A percentile compares a stretch with the other conserved stretches of the same genome.
Conservation (phyloP, 148 eudicot genomes). For the Vaccinium corymbosum region DNA sequence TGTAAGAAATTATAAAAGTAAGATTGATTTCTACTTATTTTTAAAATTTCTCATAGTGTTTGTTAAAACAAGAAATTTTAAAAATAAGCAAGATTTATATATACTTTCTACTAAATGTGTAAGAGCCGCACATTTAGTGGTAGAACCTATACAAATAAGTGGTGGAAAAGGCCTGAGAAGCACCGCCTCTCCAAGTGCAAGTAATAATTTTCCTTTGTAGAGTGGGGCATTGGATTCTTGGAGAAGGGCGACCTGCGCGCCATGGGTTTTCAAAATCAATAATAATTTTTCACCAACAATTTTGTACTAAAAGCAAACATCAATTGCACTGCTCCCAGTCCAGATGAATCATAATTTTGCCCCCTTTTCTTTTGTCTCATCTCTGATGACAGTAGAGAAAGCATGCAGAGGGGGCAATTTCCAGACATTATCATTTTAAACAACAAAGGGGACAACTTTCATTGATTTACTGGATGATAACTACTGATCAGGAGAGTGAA, state of each 20-base stretch:
- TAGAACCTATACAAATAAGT: no score
- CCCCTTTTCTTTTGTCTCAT: neutral
- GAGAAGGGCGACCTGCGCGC: neutral
- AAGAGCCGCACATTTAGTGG: no score
- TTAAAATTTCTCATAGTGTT: no score
- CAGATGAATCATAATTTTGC: neutral
- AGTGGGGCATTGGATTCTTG: neutral
- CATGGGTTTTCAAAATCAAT: neutral
- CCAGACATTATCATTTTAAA: neutral
- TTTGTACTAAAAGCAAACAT: neutral
- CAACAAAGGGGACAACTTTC: neutral
- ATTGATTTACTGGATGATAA: neutral
- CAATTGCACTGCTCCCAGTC: neutral
- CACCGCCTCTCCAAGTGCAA: no score
- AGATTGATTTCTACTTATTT: no score
- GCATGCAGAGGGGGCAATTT: neutral
- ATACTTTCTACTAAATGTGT: no score
- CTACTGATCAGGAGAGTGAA: neutral
- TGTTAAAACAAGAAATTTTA: no score
- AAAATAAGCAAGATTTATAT: no score
- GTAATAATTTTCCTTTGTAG: neutral
- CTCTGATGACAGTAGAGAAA: neutral
- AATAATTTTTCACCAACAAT: neutral
- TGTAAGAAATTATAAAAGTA: no score
- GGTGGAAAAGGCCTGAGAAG: no score